Conservation (phyloP, 1,139 yeast genomes). For the Casaregolazyma suthepensis region DNA sequence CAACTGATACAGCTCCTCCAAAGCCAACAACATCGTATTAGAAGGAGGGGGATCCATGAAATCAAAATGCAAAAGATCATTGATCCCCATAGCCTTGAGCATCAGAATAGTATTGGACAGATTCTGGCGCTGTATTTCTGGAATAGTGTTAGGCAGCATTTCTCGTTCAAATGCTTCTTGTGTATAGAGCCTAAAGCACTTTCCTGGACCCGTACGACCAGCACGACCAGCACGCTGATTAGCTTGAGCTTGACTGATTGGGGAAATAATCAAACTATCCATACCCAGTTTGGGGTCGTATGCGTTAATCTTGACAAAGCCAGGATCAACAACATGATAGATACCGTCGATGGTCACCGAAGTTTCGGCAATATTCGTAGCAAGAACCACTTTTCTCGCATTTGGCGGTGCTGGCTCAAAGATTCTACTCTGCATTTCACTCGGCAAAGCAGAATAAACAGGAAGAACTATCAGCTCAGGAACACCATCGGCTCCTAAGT, state of each 20-base stretch:
- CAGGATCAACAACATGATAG: slow-evolving; percentile 71
- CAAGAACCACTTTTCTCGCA: slow-evolving; percentile 64
- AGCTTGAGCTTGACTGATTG: slow-evolving; percentile 79
- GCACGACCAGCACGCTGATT: slow-evolving; percentile 81
- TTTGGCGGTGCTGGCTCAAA: slow-evolving; percentile 73
- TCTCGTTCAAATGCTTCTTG: slow-evolving; percentile 63
- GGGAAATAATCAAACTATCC: slow-evolving; percentile 68
- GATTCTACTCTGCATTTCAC: slow-evolving; percentile 65
- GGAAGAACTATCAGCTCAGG: slow-evolving; percentile 76
- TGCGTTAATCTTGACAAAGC: slow-evolving; percentile 71
- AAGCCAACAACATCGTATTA: slow-evolving; percentile 66
- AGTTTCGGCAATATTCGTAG: slow-evolving; percentile 79
- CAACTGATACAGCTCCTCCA: slow-evolving; percentile 76
- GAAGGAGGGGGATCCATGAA: slow-evolving; percentile 94
- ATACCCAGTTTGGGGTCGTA: slow-evolving; percentile 71
- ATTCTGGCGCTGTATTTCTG: slow-evolving; percentile 92
- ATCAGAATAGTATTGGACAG: slow-evolving; percentile 76
- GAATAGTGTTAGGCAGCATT: slow-evolving; percentile 78
- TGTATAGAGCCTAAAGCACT: slow-evolving; percentile 69
- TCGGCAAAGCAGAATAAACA: slow-evolving; percentile 73
- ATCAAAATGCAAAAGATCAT: slow-evolving; percentile 71
- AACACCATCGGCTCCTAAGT: slow-evolving; percentile 43
- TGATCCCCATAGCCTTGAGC: slow-evolving; percentile 93
- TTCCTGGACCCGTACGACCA: slow-evolving; percentile 83
- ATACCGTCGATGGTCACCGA: slow-evolving; percentile 78